Evolutionary conservation across 805 yeast genomes (phyloP).

Genomic region (Ogataea kodamae): DNA sequence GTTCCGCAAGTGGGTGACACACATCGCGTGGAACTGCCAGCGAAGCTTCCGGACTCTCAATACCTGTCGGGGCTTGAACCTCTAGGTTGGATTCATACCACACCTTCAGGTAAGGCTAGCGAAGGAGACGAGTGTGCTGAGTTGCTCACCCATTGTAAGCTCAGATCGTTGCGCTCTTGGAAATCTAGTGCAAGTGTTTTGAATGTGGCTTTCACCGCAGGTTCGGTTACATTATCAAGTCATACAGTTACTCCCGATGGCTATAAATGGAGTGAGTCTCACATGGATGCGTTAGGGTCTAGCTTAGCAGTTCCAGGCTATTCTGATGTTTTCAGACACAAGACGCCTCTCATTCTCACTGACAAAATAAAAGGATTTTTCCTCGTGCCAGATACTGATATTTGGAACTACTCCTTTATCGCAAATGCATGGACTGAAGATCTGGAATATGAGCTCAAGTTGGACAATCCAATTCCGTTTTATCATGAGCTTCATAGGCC

Average conservation of each 20-base stretch:
- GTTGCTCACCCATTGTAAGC: constrained; percentile 53
- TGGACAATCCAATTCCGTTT: constrained; percentile 77
- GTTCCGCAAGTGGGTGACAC: constrained; percentile 86
- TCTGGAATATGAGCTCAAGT: constrained; percentile 57
- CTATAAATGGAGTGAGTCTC: constrained; percentile 68
- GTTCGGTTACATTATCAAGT: constrained; percentile 76
- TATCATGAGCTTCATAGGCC: constrained; percentile 89
- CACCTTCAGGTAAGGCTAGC: constrained; percentile 51
- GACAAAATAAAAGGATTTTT: constrained; percentile 77
- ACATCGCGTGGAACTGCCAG: constrained; percentile 61
- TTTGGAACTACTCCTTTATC: constrained; percentile 91
- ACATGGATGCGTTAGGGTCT: constrained; percentile 50
- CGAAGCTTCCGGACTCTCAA: constrained; percentile 38
- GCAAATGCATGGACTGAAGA: constrained; percentile 77
- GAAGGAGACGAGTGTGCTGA: constrained; percentile 67
- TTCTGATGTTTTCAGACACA: constrained; percentile 52
- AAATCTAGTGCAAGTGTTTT: constrained; percentile 49
- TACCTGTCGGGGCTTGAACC: constrained; percentile 61
- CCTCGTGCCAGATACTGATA: constrained; percentile 74
- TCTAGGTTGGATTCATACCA: constrained; percentile 94
- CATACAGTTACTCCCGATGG: constrained; percentile 63
- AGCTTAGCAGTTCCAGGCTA: constrained; percentile 73
- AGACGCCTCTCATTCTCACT: constrained; percentile 69
- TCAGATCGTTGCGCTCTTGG: constrained; percentile 39
- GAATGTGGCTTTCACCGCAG: constrained; percentile 72